Conservation (phyloP, 352 stramenopile species). For the Globisporangium uncinulatum region DNA sequence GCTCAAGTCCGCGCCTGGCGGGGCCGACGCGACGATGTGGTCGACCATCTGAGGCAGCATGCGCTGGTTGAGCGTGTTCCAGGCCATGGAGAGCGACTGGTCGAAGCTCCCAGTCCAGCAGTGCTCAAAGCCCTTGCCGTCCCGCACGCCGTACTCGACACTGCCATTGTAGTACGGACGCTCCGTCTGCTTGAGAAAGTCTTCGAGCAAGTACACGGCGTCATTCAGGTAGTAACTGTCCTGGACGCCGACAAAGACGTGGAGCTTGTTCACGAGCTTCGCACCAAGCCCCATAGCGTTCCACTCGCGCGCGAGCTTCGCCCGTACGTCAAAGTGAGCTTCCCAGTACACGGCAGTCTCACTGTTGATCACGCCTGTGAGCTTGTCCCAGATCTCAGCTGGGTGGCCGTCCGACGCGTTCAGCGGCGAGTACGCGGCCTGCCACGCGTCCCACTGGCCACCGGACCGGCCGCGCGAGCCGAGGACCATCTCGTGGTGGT, state of each 20-base stretch:
- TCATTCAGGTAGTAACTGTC: slow-evolving; percentile 80
- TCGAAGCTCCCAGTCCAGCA: slow-evolving; percentile 75
- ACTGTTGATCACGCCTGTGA: slow-evolving; percentile 54
- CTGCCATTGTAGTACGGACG: slow-evolving; percentile 69
- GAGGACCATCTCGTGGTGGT: slow-evolving; percentile 63
- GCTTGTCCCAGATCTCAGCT: slow-evolving; percentile 58
- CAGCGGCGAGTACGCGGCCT: slow-evolving; percentile 63
- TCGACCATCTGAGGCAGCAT: slow-evolving; percentile 64
- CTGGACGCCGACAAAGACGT: slow-evolving; percentile 67
- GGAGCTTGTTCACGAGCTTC: slow-evolving; percentile 73
- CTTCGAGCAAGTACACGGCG: slow-evolving; percentile 60
- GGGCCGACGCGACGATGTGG: slow-evolving; percentile 46
- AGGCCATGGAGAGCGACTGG: slow-evolving; percentile 59
- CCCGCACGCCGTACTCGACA: slow-evolving; percentile 61
- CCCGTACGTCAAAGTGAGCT: slow-evolving; percentile 55
- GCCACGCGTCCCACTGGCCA: slow-evolving; percentile 75
- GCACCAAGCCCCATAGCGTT: slow-evolving; percentile 30
- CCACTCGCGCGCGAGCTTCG: slow-evolving; percentile 68
- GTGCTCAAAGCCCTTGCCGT: slow-evolving; percentile 68
- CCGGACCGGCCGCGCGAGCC: slow-evolving; percentile 56
- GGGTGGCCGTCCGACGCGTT: slow-evolving; percentile 57
- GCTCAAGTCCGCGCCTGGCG: slow-evolving; percentile 34
- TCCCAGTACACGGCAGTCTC: slow-evolving; percentile 63
- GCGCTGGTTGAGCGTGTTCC: slow-evolving; percentile 70
- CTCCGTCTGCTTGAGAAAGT: slow-evolving; percentile 52